Evolutionary conservation across 2,329 filamentous ascomycete genomes (phyloP), one percentile per base, ranked within the genome.

Genomic region (Gaeumannomyces tritici): DNA sequence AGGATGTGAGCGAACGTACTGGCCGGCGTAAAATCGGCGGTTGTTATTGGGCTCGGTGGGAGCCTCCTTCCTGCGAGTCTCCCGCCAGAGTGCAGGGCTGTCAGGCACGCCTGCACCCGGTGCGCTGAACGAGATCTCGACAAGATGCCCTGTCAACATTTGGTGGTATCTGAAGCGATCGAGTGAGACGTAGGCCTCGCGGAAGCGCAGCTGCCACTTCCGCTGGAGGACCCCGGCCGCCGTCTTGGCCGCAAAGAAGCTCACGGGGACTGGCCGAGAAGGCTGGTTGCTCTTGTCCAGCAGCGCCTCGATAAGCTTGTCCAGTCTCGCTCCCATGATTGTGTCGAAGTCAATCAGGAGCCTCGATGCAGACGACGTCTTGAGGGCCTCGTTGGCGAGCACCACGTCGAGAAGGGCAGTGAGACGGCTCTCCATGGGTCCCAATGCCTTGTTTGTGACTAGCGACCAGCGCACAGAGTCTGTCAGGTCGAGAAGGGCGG

Each of bases 301-400:
- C 12, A 77, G 72, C 24, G 80, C 79, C 24, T 70, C 67, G n/a
- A 80, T 65, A 2, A 83, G 66, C 64, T 79, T 81, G 64, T 80
- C 75, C 6, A 82, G 71, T 13, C 71, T 72, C 2, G 75, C 68
- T 21, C 71, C 65, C 55, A 70, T 69, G 62, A 83, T 74, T 3
- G 72, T 75, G 58, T 72, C 71, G 51, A 80, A 71, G 12, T 31
- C 31, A 33, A 61, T 18, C 9, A 73, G 71, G 33, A 82, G 66
- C 6, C 66, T 67, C 3, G 74, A 72, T 18, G 67, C 66, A 8
- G 33, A 35, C 6, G 33, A 35, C 6, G 56, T 21, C 8, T n/a
- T 33, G 21, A 56, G 47, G 5, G 67, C 67, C 64, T 80, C 79
- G 55, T 77, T 75, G 55, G 70, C 70, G 18, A 77, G 64, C 1